Base-by-base conservation (phyloP, 306 rosid genomes). In the Citrullus mucosospermus region DNA sequence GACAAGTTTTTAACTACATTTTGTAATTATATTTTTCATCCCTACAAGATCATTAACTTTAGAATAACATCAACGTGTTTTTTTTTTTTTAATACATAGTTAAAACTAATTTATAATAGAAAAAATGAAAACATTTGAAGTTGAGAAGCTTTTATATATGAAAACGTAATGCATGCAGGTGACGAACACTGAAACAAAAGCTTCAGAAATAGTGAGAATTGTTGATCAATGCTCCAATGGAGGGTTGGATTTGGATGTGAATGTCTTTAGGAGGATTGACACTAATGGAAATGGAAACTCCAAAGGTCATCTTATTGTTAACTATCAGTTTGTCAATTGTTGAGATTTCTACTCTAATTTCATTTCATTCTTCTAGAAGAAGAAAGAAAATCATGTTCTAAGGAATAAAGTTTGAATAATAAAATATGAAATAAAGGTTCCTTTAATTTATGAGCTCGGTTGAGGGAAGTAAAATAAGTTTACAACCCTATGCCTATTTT, bases 191-290 rank as follows among this genome's bases (percentile, higher is more conserved):
- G 78, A 78, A 30, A 89, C 92, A 1, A 73, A 87, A n/a, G 70
- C 77, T 18, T 44, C 75, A 25, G 54, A 6, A 28, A 91, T 78
- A 11, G 92, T 85, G 51, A 88, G 93, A 57, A 91, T 89, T 5
- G 89, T 86, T 14, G 96, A 91, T 44, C 89, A 89, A 81, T 88
- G 92, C 43, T 36, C 67, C n/a, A 86, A 86, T 39, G 90, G 88
- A 70, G 93, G 93, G 0, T 22, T 89, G 6, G 93, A 91, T n/a
- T 81, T 89, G 86, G 93, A 91, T 12, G 83, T 78, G 2, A 85
- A 81, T 38, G 88, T 86, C 46, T 91, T 85, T 69, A 60, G 30
- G 5, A 13, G 43, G n/a, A n/a, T 88, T 0, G 92, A 89, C 80
- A 89, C 92, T 1, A 66, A 86, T 80, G 78, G 84, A 53, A 38